Percentiles rank a stretch among this genome's conserved stretches.
phyloP scores from a whole-genome alignment of 2,329 filamentous ascomycete genomes.

The Talaromyces marneffei region DNA sequence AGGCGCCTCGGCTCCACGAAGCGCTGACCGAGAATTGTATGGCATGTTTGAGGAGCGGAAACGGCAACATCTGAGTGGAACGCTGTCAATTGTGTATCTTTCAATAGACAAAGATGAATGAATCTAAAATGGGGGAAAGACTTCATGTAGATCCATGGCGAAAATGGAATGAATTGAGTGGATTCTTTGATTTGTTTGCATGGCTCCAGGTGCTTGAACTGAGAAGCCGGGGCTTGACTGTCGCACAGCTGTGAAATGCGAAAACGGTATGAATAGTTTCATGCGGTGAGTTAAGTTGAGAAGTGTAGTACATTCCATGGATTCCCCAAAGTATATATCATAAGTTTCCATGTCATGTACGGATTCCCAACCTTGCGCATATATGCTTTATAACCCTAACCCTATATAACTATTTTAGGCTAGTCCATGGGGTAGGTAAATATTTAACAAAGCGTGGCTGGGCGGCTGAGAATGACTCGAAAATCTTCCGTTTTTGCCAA shows the following conservation, averaged over 20 bases:
- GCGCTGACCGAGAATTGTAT: neutral
- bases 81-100: neutral
- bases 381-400: neutral
- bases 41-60: neutral
- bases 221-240: too few relatives aligned
- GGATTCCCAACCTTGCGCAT: too few relatives aligned
- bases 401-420: neutral
- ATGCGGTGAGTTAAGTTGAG: too few relatives aligned
- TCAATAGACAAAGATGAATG: neutral
- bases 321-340: too few relatives aligned
- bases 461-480: neutral
- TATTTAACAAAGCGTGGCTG: neutral
- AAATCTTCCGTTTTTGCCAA: neutral
- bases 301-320: too few relatives aligned
- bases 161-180: neutral
- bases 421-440: neutral
- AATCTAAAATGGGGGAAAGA: neutral
- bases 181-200: neutral
- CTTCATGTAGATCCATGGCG: neutral
- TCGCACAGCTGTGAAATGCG: too few relatives aligned
- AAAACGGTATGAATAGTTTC: too few relatives aligned
- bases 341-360: too few relatives aligned
- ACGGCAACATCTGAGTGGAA: neutral
- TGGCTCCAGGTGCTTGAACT: too few relatives aligned
- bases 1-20: neutral